A percentile compares a stretch with the other conserved stretches of the same genome.
phyloP scores from a whole-genome alignment of 768 basidiomycete species.

The Asterophora lycoperdoides region DNA sequence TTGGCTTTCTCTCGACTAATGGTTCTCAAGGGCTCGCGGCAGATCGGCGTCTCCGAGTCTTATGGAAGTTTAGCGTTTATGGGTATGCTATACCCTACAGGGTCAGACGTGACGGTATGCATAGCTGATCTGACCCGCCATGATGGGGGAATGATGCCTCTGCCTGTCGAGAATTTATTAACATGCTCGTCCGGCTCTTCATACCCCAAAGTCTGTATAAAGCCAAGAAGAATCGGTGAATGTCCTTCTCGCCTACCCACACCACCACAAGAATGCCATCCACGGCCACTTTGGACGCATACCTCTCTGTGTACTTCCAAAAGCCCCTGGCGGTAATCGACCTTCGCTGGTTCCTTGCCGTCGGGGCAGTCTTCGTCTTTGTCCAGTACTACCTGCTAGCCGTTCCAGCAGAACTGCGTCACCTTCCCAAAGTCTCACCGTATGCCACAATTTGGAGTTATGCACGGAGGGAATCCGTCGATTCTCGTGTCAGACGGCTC shows the following conservation, averaged over 20 bases:
- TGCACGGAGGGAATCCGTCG: constrained; percentile 30
- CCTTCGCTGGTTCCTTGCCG: constrained; percentile 3
- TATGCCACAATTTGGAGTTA: constrained; percentile 31
- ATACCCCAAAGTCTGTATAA: not conserved
- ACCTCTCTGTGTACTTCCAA: constrained; percentile 1
- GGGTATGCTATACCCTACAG: too few species aligned
- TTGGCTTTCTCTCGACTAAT: too few species aligned
- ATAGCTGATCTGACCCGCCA: too few species aligned
- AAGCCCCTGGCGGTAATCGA: constrained; percentile 4
- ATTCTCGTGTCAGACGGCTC: constrained; percentile 28
- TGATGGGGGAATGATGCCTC: too few species aligned
- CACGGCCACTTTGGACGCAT: constrained; percentile 1
- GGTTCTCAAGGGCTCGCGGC: too few species aligned
- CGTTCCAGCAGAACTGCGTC: constrained; percentile 27
- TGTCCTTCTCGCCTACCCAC: not conserved
- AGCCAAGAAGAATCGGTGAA: not conserved
- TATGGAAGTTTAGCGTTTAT: too few species aligned
- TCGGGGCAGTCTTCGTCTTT: not conserved
- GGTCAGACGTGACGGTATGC: too few species aligned
- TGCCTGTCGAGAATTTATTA: too few species aligned
- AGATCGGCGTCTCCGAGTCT: too few species aligned
- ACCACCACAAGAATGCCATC: constrained; percentile 5
- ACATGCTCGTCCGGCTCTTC: not conserved
- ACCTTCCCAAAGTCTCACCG: constrained; percentile 32
- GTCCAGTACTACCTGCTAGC: constrained; percentile 18